Conservation (phyloP, 352 stramenopile species). For the Globisporangium heterothallicum region DNA sequence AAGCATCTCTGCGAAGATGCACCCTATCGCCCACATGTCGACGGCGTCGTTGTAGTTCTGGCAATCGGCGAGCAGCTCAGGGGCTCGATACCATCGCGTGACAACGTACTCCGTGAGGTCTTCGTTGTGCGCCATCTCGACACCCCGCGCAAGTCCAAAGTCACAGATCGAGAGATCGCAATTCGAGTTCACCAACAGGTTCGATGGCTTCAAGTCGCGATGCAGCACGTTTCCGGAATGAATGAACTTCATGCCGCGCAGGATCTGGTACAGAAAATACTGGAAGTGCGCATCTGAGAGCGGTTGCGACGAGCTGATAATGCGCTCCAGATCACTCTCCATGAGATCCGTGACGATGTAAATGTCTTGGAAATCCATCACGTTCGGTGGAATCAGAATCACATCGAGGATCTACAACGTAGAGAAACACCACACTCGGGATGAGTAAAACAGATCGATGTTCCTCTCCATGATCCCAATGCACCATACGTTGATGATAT, state of each 20-base stretch:
- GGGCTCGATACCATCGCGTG: conserved; percentile 86
- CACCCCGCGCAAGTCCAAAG: conserved; percentile 90
- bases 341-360: conserved; percentile 91
- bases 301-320: conserved; percentile 86
- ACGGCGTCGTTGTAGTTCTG: conserved; percentile 96
- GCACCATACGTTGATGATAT: conserved; percentile 85
- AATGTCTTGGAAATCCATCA: conserved; percentile 86
- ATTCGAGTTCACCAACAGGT: conserved; percentile 88
- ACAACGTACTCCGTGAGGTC: conserved; percentile 88
- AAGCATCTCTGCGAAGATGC: conserved; percentile 99
- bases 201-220: conserved; percentile 86
- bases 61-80: conserved; percentile 84
- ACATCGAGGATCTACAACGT: conserved; percentile 71
- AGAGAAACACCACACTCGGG: not conserved
- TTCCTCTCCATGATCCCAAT: too few species aligned
- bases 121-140: conserved; percentile 80
- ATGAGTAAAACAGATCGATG: too few species aligned
- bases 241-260: conserved; percentile 97
- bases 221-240: conserved; percentile 95
- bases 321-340: conserved; percentile 89
- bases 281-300: conserved; percentile 86
- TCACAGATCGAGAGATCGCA: conserved; percentile 89
- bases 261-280: conserved; percentile 89
- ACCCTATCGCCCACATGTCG: conserved; percentile 96
- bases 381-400: conserved; percentile 73